These are phyloP conservation scores for Escallonia herrerae DNA, from an alignment of 129 eudicot species.

Conservation along the genomic window DNA sequence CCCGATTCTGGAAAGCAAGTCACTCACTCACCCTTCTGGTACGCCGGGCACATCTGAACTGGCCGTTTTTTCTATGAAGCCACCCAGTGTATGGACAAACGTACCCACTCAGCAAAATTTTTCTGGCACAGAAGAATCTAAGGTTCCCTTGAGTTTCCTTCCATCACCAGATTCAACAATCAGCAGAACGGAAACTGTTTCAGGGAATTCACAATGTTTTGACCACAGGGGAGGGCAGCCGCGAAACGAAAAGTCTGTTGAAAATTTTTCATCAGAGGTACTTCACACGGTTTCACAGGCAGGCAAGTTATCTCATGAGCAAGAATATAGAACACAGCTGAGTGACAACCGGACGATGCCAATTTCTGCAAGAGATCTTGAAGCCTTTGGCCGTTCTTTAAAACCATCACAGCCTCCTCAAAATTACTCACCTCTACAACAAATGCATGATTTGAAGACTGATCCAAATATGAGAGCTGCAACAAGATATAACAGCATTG, in stretches of 20 bases:
- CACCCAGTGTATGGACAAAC: conserved; percentile 21
- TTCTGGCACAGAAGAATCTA: conserved; percentile 18
- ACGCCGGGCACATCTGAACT: conserved; percentile 18
- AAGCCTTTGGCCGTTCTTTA: conserved; percentile 31
- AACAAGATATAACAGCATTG: conserved; percentile 20
- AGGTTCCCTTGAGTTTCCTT: conserved; percentile 24
- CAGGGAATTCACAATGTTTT: background rate
- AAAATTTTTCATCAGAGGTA: too few relatives aligned
- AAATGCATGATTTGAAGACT: conserved; percentile 18
- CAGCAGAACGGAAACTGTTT: conserved; percentile 25
- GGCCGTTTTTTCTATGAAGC: conserved; percentile 23
- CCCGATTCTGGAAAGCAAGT: conserved; percentile 21
- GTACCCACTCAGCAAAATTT: conserved; percentile 25
- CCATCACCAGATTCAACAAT: conserved; percentile 34
- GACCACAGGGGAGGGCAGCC: too few relatives aligned
- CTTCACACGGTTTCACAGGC: background rate
- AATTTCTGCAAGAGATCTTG: conserved; percentile 21
- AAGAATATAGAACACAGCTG: conserved; percentile 12
- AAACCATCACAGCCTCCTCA: conserved; percentile 33
- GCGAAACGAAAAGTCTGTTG: too few relatives aligned
- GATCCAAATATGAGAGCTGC: conserved; percentile 14
- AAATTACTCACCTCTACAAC: conserved; percentile 24
- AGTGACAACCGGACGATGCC: conserved; percentile 9
- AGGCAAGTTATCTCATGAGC: conserved; percentile 8
- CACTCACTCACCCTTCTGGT: conserved; percentile 10